These are phyloP conservation scores for Lepidium didymum DNA, from an alignment of 345 rosid genomes.

Conservation along the genomic window DNA sequence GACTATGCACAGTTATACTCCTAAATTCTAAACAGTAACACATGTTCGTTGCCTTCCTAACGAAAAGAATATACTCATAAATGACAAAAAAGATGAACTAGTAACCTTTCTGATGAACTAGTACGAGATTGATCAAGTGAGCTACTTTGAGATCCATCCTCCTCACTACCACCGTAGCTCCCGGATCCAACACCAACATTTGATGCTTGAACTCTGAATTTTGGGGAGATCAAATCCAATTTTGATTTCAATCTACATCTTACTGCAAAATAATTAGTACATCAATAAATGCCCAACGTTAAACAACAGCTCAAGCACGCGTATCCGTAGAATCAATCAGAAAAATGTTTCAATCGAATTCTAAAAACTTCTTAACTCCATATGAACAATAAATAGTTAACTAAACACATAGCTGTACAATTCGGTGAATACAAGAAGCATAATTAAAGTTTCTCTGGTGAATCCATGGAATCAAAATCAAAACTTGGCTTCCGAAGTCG, in stretches of 20 bases:
- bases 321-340: background rate
- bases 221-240: constrained; percentile 26
- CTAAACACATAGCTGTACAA: background rate
- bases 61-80: background rate
- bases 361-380: background rate
- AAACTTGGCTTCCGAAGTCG: background rate
- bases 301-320: background rate
- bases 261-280: constrained; percentile 40
- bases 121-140: constrained; percentile 35
- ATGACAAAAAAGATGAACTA: background rate
- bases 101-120: constrained; percentile 54
- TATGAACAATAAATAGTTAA: background rate
- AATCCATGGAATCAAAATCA: background rate
- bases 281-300: background rate
- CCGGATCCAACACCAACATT: constrained; percentile 65
- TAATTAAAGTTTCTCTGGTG: background rate
- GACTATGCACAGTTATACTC: background rate
- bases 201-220: constrained; percentile 54
- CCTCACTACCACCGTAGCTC: constrained; percentile 47
- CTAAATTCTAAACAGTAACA: background rate
- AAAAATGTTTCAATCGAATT: background rate
- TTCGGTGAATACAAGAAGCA: background rate
- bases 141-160: constrained; percentile 39
- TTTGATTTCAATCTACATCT: constrained; percentile 51
- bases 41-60: background rate